Evolutionary conservation across 768 basidiomycete genomes (phyloP).

Genomic region (Rubroboletus pulcherrimus): DNA sequence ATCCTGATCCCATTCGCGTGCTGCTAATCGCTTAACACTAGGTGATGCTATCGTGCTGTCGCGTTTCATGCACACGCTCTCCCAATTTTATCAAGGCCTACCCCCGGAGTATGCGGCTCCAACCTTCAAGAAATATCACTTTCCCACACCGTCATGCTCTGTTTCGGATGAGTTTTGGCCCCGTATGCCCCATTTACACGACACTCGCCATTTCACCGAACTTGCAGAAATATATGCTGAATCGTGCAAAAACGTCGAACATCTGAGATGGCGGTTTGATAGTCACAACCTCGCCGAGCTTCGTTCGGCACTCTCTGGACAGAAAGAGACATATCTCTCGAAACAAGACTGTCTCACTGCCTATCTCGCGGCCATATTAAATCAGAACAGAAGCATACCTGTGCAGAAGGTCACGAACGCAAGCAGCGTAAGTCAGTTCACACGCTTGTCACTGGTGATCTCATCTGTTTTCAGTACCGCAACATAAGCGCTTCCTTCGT

Average conservation of each 20-base stretch:
- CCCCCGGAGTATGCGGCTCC: constrained; percentile 13
- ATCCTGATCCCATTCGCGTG: not conserved
- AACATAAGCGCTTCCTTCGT: constrained; percentile 15
- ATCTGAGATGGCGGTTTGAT: constrained; percentile 17
- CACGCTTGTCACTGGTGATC: not conserved
- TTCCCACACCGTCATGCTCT: constrained; percentile 14
- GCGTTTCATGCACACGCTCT: constrained; percentile 30
- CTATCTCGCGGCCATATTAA: constrained; percentile 23
- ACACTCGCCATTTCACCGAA: constrained; percentile 15
- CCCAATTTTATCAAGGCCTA: constrained; percentile 28
- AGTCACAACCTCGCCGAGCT: constrained; percentile 12
- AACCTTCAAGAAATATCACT: constrained; percentile 23
- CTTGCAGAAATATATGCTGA: constrained; percentile 14
- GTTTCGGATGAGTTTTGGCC: constrained; percentile 13
- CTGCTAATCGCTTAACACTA: constrained; percentile 5
- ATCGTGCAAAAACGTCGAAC: constrained; percentile 8
- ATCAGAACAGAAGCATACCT: constrained; percentile 7
- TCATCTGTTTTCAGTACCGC: constrained; percentile 18
- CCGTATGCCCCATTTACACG: constrained; percentile 25
- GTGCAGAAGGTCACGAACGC: constrained; percentile 26
- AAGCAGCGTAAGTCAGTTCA: constrained; percentile 22
- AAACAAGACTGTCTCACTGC: constrained; percentile 32
- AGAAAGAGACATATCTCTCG: constrained; percentile 10
- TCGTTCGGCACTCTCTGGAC: constrained; percentile 9
- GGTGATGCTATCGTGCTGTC: constrained; percentile 29